Evolutionary conservation across 2,329 filamentous ascomycete species (phyloP).

Genomic region (Annulohypoxylon truncatum): DNA sequence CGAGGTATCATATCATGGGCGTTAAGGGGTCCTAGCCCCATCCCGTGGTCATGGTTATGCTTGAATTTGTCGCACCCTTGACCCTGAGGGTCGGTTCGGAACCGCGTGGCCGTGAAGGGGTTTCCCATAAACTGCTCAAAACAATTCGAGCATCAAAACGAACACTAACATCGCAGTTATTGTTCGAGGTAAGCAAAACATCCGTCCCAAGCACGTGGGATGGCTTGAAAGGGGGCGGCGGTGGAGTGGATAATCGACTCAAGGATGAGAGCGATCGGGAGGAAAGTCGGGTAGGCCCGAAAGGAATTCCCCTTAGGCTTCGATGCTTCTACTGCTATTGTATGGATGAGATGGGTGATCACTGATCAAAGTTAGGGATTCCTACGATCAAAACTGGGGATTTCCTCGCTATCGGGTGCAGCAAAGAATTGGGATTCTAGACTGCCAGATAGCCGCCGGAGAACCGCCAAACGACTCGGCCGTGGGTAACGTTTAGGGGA

Average conservation of each 20-base stretch:
- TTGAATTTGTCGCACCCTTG: not conserved
- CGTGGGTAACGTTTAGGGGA: slow-evolving; percentile 4
- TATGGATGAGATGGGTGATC: not conserved
- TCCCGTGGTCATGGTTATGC: slow-evolving; percentile 3
- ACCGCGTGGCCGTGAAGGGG: not conserved
- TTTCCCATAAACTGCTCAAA: slow-evolving; percentile 2
- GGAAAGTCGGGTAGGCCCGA: slow-evolving; percentile 6
- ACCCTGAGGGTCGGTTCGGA: slow-evolving; percentile 13
- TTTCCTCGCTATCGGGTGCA: not conserved
- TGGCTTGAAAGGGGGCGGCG: not conserved
- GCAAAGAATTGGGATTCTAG: not conserved
- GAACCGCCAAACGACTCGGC: slow-evolving; percentile 2
- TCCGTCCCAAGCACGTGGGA: not conserved
- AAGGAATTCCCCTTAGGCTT: slow-evolving; percentile 1
- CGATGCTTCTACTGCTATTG: not conserved
- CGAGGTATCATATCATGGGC: not conserved
- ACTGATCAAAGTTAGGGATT: not conserved
- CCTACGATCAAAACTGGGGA: not conserved
- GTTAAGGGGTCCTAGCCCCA: not conserved
- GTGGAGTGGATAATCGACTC: not conserved
- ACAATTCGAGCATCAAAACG: not conserved
- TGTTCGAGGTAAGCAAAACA: not conserved
- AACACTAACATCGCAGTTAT: not conserved
- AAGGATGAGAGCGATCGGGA: slow-evolving; percentile 1
- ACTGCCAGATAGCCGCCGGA: slow-evolving; percentile 1